These are phyloP conservation scores for Pseudogymnoascus sp. DNA, from an alignment of 2,329 filamentous ascomycete species.

Conservation along the genomic window DNA sequence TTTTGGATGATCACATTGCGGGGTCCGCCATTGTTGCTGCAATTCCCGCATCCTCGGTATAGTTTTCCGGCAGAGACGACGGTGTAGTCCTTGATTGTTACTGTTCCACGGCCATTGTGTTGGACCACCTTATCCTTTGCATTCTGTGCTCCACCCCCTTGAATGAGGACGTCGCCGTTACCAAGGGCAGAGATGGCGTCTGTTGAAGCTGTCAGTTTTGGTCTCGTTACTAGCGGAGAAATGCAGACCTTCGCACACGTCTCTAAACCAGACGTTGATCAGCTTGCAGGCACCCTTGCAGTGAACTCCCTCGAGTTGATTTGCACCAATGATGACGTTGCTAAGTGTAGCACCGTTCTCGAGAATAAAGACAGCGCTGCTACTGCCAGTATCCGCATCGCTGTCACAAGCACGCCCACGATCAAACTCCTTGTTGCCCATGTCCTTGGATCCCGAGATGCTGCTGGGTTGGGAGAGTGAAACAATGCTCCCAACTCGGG, in stretches of 20 bases:
- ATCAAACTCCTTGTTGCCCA: background rate
- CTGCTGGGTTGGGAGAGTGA: background rate
- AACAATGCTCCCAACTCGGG: background rate
- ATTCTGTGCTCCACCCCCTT: constrained; percentile 29
- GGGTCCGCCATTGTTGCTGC: constrained; percentile 27
- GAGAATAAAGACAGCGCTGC: background rate
- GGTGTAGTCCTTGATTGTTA: constrained; percentile 31
- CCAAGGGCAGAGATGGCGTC: constrained; percentile 30
- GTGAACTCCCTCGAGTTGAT: background rate
- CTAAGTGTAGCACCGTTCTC: background rate
- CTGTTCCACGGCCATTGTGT: constrained; percentile 28
- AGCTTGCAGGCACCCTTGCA: background rate
- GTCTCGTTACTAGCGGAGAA: too few species aligned
- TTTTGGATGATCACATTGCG: constrained; percentile 24
- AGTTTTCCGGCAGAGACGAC: constrained; percentile 34
- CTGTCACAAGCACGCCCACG: background rate
- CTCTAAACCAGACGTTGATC: background rate
- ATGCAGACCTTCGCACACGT: background rate
- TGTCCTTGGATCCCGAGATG: background rate
- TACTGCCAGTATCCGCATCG: background rate
- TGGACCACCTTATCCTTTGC: constrained; percentile 31
- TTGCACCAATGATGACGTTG: background rate
- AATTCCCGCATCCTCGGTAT: constrained; percentile 40
- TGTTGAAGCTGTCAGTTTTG: constrained; percentile 14
- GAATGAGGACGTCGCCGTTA: constrained; percentile 26